Conservation (phyloP, 768 basidiomycete species). For the Podaxis sp. region DNA sequence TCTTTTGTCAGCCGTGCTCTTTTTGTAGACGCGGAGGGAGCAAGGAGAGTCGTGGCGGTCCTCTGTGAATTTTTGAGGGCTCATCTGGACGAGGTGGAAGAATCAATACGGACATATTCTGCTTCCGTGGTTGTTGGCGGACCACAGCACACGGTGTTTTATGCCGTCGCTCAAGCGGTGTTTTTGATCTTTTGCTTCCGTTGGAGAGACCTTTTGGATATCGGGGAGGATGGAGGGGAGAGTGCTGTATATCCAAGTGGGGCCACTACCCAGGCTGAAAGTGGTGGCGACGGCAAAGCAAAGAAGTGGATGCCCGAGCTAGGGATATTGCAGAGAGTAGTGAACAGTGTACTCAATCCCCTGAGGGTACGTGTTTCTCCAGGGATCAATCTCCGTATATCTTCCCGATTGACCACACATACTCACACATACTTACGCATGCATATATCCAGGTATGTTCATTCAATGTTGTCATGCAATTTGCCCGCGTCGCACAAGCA, state of each 20-base stretch:
- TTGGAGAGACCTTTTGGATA: constrained; percentile 81
- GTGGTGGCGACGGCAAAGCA: constrained; percentile 25
- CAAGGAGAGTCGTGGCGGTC: constrained; percentile 72
- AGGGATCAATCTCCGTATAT: background rate
- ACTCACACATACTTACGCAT: background rate
- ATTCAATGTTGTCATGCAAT: constrained; percentile 84
- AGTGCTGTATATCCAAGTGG: constrained; percentile 14
- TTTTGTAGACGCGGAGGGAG: constrained; percentile 74
- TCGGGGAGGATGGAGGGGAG: constrained; percentile 51
- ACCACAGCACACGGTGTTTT: constrained; percentile 69
- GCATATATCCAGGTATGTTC: constrained; percentile 67
- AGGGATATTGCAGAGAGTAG: constrained; percentile 70
- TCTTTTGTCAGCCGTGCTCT: constrained; percentile 86
- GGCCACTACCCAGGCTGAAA: background rate
- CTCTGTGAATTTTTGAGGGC: constrained; percentile 81
- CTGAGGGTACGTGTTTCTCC: constrained; percentile 55
- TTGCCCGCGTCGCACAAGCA: constrained; percentile 87
- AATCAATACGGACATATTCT: constrained; percentile 35
- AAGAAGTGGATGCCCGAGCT: constrained; percentile 83
- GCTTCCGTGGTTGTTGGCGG: constrained; percentile 14
- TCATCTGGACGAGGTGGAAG: constrained; percentile 72
- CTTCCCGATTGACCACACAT: background rate
- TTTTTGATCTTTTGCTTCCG: constrained; percentile 98
- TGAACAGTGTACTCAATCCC: constrained; percentile 83
- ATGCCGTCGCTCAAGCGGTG: constrained; percentile 86